These are phyloP conservation scores for Neoscytalidium dimidiatum DNA, from an alignment of 2,329 filamentous ascomycete genomes.

Conservation along the genomic window DNA sequence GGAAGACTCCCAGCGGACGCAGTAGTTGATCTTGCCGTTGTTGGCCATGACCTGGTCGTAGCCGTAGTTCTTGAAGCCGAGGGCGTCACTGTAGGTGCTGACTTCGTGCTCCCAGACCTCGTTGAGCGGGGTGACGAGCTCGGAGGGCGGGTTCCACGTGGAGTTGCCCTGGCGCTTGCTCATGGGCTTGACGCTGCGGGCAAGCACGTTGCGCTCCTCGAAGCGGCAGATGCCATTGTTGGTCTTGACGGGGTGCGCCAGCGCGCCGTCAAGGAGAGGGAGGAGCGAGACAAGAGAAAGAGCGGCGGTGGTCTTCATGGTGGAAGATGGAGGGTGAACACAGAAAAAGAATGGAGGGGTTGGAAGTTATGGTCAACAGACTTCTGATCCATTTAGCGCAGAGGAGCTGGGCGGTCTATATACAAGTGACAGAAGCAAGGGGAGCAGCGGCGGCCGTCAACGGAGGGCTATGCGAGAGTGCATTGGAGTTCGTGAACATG, in stretches of 20 bases:
- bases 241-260: conserved; percentile 25
- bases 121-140: conserved; percentile 28
- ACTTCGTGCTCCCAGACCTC: conserved; percentile 31
- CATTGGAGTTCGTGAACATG: background rate
- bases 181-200: conserved; percentile 24
- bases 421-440: background rate
- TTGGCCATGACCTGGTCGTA: conserved; percentile 27
- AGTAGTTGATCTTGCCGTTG: conserved; percentile 43
- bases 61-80: conserved; percentile 34
- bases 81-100: conserved; percentile 26
- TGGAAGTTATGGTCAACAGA: conserved; percentile 7
- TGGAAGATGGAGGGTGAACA: background rate
- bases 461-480: background rate
- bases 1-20: conserved; percentile 49
- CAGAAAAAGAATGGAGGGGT: background rate
- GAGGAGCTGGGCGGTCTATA: background rate
- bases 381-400: background rate
- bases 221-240: conserved; percentile 21
- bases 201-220: conserved; percentile 25
- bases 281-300: conserved; percentile 25
- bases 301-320: conserved; percentile 27
- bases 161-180: conserved; percentile 23
- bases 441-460: background rate
- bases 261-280: conserved; percentile 24
- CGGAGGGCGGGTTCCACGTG: conserved; percentile 30